Evolutionary conservation across 306 rosid species (phyloP), one percentile per base, ranked within the genome.

Genomic region (Fragaria nilgerrensis): DNA sequence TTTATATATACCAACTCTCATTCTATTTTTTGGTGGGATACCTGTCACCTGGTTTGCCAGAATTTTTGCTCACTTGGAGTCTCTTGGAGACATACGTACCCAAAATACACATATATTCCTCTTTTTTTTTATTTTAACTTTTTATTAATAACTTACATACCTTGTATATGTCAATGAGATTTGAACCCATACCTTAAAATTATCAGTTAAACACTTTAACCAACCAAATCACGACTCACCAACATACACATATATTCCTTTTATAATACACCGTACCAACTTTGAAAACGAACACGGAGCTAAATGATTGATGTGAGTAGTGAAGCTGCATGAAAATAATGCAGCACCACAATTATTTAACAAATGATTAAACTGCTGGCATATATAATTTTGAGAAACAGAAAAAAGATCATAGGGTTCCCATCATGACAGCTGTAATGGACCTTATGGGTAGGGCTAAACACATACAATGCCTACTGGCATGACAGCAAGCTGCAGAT

Each of bases 341-440:
- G 68, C 55, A 55, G 10, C 77, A 77, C 70, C 77, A 52, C 56
- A 47, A 81, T 77, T 44, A 74, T 67, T 72, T 71, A 37, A 15
- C 7, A 62, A 9, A 52, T 43, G 17, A 59, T 17, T 17, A 2
- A 37, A 36, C 47, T 17, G 75, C 34, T 61, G 78, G 78, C 78
- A 64, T 62, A 13, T 71, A 64, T 70, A 44, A 64, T 77, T 77
- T 55, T 23, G 29, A 29, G 13, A 17, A 1, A 61, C 37, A 14
- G 12, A 44, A 59, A 45, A 16, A 5, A 5, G 0, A 14, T 32
- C 62, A 61, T 45, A 16, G 61, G 70, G 78, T 63, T 81, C 70
- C 74, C 52, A 80, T 23, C 49, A 61, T 36, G 86, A 75, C 93
- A 85, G 87, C 86, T 85, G 68, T 61, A 22, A 72, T 58, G 83